phyloP scores from a whole-genome alignment of 805 yeast species.

The Saturnispora gosingensis region DNA sequence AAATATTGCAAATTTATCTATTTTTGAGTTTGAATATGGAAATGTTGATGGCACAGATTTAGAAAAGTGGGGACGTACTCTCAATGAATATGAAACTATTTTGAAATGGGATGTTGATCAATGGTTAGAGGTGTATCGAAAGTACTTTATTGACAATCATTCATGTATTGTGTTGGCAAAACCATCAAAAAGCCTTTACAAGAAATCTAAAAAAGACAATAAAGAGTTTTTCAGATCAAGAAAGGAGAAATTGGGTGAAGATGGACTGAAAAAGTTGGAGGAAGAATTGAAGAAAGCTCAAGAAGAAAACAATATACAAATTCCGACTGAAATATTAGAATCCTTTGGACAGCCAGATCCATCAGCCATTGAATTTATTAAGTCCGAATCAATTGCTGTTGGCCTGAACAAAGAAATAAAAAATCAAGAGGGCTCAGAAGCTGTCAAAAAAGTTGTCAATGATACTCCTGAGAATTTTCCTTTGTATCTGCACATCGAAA shows the following conservation, averaged over 20 bases:
- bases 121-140: constrained; percentile 54
- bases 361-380: constrained; percentile 58
- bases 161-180: constrained; percentile 59
- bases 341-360: constrained; percentile 69
- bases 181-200: constrained; percentile 61
- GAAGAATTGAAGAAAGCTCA: constrained; percentile 53
- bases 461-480: constrained; percentile 45
- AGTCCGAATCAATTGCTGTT: constrained; percentile 55
- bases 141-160: constrained; percentile 49
- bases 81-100: constrained; percentile 53
- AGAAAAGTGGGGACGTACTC: constrained; percentile 40
- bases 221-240: constrained; percentile 42
- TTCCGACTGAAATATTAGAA: constrained; percentile 59
- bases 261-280: constrained; percentile 47
- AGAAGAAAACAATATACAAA: constrained; percentile 57
- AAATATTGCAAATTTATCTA: constrained; percentile 54
- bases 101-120: constrained; percentile 50
- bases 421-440: constrained; percentile 20
- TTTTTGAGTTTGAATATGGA: constrained; percentile 77
- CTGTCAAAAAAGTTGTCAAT: constrained; percentile 14
- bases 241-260: constrained; percentile 42
- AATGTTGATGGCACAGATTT: constrained; percentile 50
- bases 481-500: constrained; percentile 68
- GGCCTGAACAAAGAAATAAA: constrained; percentile 35
- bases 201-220: constrained; percentile 39